These are phyloP conservation scores for Scleroderma citrinum DNA, from an alignment of 768 basidiomycete species.

Conservation along the genomic window DNA sequence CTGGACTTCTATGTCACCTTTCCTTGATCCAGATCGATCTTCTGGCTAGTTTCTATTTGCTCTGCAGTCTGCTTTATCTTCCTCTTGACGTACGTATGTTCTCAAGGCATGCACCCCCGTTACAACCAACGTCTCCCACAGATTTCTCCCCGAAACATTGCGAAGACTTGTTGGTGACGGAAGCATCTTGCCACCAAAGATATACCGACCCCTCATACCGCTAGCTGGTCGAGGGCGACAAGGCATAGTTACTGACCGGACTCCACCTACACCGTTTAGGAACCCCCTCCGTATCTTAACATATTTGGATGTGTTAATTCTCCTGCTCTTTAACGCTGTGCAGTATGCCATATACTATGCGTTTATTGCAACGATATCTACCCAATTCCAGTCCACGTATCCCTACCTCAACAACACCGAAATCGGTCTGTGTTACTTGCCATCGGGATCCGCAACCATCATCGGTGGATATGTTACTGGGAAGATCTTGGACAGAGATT, in stretches of 20 bases:
- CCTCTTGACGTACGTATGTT: slow-evolving; percentile 38
- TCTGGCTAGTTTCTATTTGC: slow-evolving; percentile 56
- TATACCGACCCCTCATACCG: slow-evolving; percentile 24
- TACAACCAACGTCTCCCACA: slow-evolving; percentile 23
- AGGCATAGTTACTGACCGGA: not conserved
- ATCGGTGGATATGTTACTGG: slow-evolving; percentile 57
- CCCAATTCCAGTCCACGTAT: slow-evolving; percentile 47
- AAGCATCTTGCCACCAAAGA: slow-evolving; percentile 19
- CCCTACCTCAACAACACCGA: slow-evolving; percentile 41
- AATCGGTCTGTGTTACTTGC: slow-evolving; percentile 73
- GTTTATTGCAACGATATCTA: slow-evolving; percentile 40
- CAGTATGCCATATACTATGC: slow-evolving; percentile 47
- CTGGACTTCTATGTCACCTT: too few species aligned
- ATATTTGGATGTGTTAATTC: slow-evolving; percentile 31
- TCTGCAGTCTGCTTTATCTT: slow-evolving; percentile 40
- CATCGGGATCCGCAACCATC: slow-evolving; percentile 66
- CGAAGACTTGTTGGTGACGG: slow-evolving; percentile 25
- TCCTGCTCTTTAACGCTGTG: slow-evolving; percentile 50
- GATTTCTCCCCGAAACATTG: slow-evolving; percentile 19
- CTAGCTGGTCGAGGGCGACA: slow-evolving; percentile 21
- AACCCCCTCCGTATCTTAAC: slow-evolving; percentile 36
- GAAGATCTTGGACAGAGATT: slow-evolving; percentile 61
- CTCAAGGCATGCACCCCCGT: slow-evolving; percentile 15
- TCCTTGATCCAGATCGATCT: slow-evolving; percentile 51
- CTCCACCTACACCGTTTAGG: slow-evolving; percentile 19